Evolutionary conservation across 768 basidiomycete genomes (phyloP).

Genomic region (Tylopilus balloui): DNA sequence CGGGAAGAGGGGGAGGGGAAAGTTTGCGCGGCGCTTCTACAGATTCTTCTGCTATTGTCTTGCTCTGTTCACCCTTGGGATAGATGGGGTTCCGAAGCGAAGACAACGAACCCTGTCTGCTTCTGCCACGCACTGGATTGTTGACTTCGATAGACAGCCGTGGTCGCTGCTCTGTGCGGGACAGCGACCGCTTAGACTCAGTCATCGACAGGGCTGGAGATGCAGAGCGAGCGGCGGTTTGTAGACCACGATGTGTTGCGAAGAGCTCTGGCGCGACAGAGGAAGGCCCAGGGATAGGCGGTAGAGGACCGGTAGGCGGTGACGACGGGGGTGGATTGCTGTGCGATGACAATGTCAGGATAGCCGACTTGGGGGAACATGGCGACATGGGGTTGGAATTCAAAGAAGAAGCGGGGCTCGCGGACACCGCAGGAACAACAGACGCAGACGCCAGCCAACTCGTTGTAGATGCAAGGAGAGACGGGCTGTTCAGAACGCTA

Average conservation of each 20-base stretch:
- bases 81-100: slow-evolving; percentile 25
- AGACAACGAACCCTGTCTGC: slow-evolving; percentile 27
- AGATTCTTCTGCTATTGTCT: slow-evolving; percentile 20
- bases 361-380: slow-evolving; percentile 13
- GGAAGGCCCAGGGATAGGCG: slow-evolving; percentile 62
- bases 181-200: slow-evolving; percentile 17
- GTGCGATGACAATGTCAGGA: slow-evolving; percentile 4
- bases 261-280: slow-evolving; percentile 47
- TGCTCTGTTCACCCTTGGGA: slow-evolving; percentile 7
- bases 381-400: slow-evolving; percentile 9
- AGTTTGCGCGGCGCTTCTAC: background rate
- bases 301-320: slow-evolving; percentile 57
- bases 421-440: background rate
- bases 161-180: slow-evolving; percentile 15
- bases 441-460: slow-evolving; percentile 7
- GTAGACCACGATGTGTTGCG: slow-evolving; percentile 37
- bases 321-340: slow-evolving; percentile 53
- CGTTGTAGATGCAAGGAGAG: slow-evolving; percentile 13
- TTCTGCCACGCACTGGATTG: slow-evolving; percentile 13
- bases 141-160: slow-evolving; percentile 15
- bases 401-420: background rate
- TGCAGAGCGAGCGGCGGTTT: slow-evolving; percentile 16
- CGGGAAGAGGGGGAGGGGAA: background rate
- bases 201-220: slow-evolving; percentile 23
- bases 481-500: slow-evolving; percentile 8